Percentiles rank a stretch among this genome's conserved stretches.
Conservation (phyloP, 805 yeast species). For the Hanseniaspora singularis region DNA sequence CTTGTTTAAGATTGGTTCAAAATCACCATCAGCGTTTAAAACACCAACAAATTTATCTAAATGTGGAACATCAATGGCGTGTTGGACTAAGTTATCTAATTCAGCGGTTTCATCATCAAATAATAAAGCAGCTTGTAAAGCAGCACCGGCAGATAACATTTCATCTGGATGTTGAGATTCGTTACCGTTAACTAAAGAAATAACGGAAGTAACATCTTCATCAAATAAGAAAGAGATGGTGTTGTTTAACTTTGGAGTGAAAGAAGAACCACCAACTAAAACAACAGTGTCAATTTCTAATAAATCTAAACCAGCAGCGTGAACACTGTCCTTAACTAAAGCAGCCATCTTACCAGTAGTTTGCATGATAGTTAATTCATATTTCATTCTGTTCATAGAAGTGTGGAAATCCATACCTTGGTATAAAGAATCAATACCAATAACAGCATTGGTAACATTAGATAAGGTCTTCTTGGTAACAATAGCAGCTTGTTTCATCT, state of each 20-base stretch:
- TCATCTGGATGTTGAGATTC: constrained; percentile 83
- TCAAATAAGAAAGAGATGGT: constrained; percentile 69
- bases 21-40: constrained; percentile 57
- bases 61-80: constrained; percentile 75
- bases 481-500: constrained; percentile 71
- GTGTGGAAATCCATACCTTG: constrained; percentile 91
- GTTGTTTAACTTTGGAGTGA: constrained; percentile 79
- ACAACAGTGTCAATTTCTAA: constrained; percentile 84
- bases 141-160: constrained; percentile 85
- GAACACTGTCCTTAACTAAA: constrained; percentile 62
- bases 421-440: constrained; percentile 88
- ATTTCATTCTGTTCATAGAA: constrained; percentile 85
- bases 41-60: constrained; percentile 74
- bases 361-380: constrained; percentile 72
- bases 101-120: constrained; percentile 72
- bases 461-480: constrained; percentile 83
- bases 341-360: constrained; percentile 63
- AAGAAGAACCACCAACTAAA: constrained; percentile 86
- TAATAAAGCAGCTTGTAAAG: constrained; percentile 81
- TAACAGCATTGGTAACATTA: constrained; percentile 75
- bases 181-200: constrained; percentile 64
- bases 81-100: constrained; percentile 65
- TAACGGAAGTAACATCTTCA: constrained; percentile 51
- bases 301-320: constrained; percentile 72
- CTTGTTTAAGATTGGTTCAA: constrained; percentile 59